Conservation (phyloP, 495 filamentous ascomycete genomes). For the Podospora conica region DNA sequence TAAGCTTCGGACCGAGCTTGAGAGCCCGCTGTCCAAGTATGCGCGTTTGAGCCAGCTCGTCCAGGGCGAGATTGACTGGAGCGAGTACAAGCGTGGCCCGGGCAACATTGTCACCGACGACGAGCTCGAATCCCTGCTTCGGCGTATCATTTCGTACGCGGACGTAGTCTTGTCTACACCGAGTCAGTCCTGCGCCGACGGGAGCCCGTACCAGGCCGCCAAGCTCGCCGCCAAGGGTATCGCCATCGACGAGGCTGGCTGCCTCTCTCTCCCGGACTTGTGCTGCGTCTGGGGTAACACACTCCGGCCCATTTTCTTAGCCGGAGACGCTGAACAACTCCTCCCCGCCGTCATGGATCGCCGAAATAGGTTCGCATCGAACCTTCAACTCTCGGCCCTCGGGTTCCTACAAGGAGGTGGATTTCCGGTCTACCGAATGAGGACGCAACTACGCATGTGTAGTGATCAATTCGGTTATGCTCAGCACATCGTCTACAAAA, state of each 20-base stretch:
- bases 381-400: background rate
- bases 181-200: background rate
- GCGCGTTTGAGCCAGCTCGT: constrained; percentile 2
- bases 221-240: constrained; percentile 18
- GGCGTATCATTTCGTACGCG: background rate
- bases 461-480: background rate
- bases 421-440: background rate
- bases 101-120: background rate
- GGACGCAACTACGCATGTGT: background rate
- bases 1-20: background rate
- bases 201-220: background rate
- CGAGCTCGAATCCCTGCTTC: background rate
- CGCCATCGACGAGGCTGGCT: constrained; percentile 16
- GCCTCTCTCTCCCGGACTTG: constrained; percentile 10
- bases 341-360: constrained; percentile 1
- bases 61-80: constrained; percentile 2
- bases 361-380: background rate
- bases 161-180: constrained; percentile 12
- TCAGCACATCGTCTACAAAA: background rate
- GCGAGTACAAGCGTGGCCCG: constrained; percentile 3
- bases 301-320: constrained; percentile 8
- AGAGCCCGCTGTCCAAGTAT: background rate
- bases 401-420: background rate
- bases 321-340: constrained; percentile 11
- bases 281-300: constrained; percentile 16